phyloP scores from a whole-genome alignment of 108 stramenopile species.

The Licmophora abbreviata region DNA sequence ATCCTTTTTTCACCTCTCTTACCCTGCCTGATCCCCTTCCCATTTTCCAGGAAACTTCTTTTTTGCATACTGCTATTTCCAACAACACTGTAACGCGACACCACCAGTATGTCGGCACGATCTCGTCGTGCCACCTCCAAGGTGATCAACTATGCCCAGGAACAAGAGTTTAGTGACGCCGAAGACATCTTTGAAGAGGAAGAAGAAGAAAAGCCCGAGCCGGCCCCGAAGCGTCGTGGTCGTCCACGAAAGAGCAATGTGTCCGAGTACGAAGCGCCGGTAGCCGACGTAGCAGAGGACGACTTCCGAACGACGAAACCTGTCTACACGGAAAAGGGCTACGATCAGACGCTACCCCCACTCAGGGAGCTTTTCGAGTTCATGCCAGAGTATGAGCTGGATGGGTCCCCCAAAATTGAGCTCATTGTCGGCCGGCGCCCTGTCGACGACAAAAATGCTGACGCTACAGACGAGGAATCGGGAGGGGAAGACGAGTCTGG shows the following conservation, averaged over 20 bases:
- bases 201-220: conserved; percentile 1
- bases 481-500: conserved; percentile 25
- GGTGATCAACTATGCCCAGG: conserved; percentile 59
- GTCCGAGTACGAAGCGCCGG: neutral
- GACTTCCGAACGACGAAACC: conserved; percentile 22
- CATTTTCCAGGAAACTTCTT: no score
- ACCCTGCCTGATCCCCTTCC: no score
- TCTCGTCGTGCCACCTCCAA: conserved; percentile 37
- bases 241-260: neutral
- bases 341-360: conserved; percentile 64
- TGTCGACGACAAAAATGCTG: conserved; percentile 54
- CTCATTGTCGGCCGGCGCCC: conserved; percentile 85
- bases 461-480: neutral
- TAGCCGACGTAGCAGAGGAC: neutral
- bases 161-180: conserved; percentile 79
- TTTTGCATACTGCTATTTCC: conserved; percentile 1
- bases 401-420: conserved; percentile 90
- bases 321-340: conserved; percentile 70
- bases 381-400: conserved; percentile 86
- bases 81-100: conserved; percentile 15
- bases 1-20: no score
- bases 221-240: neutral
- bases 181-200: conserved; percentile 65
- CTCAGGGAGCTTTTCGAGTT: conserved; percentile 84
- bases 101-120: conserved; percentile 8